Evolutionary conservation across 305 asterid species (phyloP).

Genomic region (Andrographis paniculata): DNA sequence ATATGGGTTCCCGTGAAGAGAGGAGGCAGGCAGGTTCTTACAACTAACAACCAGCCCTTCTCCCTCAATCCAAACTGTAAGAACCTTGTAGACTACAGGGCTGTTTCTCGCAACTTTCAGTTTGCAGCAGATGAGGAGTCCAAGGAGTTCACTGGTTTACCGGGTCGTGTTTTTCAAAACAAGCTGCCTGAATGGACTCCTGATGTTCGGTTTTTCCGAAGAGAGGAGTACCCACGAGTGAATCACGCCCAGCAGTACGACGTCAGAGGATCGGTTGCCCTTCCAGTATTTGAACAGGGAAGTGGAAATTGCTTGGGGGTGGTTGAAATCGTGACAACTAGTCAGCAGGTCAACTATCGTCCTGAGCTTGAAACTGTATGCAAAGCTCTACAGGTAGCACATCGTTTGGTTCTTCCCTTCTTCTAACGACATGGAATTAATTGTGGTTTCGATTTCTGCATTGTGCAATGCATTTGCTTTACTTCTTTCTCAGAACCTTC

Average conservation of each 20-base stretch:
- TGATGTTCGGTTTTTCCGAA: slow-evolving; percentile 63
- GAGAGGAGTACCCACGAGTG: slow-evolving; percentile 68
- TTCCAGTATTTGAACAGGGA: slow-evolving; percentile 68
- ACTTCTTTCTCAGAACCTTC: no score
- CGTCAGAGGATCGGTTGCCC: slow-evolving; percentile 75
- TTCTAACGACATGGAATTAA: no score
- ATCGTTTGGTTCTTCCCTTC: no score
- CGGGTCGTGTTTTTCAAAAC: slow-evolving; percentile 79
- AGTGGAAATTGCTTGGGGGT: slow-evolving; percentile 82
- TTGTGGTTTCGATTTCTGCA: no score
- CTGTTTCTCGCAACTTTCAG: slow-evolving; percentile 41
- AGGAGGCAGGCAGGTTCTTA: slow-evolving; percentile 52
- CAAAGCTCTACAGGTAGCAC: slow-evolving; percentile 71
- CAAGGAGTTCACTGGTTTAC: slow-evolving; percentile 52
- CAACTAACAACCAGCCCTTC: slow-evolving; percentile 58
- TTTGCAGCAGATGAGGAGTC: slow-evolving; percentile 66
- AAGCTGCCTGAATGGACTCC: slow-evolving; percentile 88
- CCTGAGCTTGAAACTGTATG: slow-evolving; percentile 62
- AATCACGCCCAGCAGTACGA: slow-evolving; percentile 43
- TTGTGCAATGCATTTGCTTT: no score
- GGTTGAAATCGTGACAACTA: slow-evolving; percentile 67
- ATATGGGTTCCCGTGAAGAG: slow-evolving; percentile 69
- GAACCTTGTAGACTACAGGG: slow-evolving; percentile 55
- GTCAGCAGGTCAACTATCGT: slow-evolving; percentile 39
- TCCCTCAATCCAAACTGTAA: slow-evolving; percentile 34